These are phyloP conservation scores for Tulasnella calospora DNA, from an alignment of 768 basidiomycete genomes.

Conservation along the genomic window DNA sequence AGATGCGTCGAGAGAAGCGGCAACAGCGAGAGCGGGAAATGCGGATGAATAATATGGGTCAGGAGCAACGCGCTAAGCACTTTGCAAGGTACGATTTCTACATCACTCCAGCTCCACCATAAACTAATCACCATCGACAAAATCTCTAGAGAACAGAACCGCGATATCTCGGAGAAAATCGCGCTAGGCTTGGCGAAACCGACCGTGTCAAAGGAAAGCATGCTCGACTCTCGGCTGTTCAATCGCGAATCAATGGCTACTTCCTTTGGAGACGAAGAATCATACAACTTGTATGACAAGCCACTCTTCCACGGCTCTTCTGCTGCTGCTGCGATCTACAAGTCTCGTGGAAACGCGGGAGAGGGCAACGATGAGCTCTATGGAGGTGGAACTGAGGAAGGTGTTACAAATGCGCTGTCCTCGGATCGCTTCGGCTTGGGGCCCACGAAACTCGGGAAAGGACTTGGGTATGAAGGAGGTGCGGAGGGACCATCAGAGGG, in stretches of 20 bases:
- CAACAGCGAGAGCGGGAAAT: constrained; percentile 93
- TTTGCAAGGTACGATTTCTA: constrained; percentile 57
- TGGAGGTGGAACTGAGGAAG: constrained; percentile 93
- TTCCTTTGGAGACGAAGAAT: constrained; percentile 84
- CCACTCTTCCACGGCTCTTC: constrained; percentile 95
- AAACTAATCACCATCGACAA: background rate
- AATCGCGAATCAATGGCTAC: constrained; percentile 85
- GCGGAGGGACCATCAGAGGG: constrained; percentile 84
- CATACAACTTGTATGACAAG: constrained; percentile 91
- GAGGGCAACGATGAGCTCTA: constrained; percentile 88
- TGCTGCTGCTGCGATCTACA: constrained; percentile 99
- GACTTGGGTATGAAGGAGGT: constrained; percentile 85
- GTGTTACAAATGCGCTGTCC: constrained; percentile 80
- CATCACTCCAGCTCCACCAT: background rate
- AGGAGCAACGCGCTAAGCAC: constrained; percentile 92
- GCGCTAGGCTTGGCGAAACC: constrained; percentile 97
- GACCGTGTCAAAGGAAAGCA: constrained; percentile 89
- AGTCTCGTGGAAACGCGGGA: constrained; percentile 79
- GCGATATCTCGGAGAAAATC: constrained; percentile 98
- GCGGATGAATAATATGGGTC: constrained; percentile 99
- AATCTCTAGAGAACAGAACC: constrained; percentile 69
- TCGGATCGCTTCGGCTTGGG: constrained; percentile 94
- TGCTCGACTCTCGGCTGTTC: constrained; percentile 96
- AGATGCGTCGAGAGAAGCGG: constrained; percentile 87
- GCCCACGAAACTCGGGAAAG: constrained; percentile 28